Conservation (phyloP, 2,329 filamentous ascomycete genomes). For the Chrysoporthe deuterocubensis region DNA sequence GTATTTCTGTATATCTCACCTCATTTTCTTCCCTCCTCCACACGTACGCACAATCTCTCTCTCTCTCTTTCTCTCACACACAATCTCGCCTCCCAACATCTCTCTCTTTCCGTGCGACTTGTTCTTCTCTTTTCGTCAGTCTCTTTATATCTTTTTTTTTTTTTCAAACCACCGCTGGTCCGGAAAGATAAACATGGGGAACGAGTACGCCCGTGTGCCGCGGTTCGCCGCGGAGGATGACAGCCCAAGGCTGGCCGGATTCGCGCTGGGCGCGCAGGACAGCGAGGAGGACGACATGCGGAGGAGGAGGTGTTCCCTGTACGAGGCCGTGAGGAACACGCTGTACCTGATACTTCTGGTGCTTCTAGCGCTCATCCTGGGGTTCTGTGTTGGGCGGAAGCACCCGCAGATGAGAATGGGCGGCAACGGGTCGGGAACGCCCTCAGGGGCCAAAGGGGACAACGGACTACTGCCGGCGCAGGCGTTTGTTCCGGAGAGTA, state of each 20-base stretch:
- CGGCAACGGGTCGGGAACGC: neutral
- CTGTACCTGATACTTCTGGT: conserved; percentile 1
- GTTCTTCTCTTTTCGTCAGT: neutral
- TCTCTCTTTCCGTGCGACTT: neutral
- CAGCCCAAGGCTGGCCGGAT: neutral
- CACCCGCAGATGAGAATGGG: conserved; percentile 17
- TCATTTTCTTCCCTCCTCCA: neutral
- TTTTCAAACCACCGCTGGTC: neutral
- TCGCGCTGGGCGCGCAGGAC: conserved; percentile 10
- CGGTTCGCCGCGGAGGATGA: conserved; percentile 1
- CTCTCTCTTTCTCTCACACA: neutral
- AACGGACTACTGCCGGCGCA: conserved; percentile 10
- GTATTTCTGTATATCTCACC: conserved; percentile 4
- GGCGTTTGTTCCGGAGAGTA: conserved; percentile 25
- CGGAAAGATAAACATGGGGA: neutral
- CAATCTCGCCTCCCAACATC: neutral
- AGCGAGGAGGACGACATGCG: neutral
- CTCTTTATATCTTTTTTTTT: neutral
- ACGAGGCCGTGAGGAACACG: conserved; percentile 11
- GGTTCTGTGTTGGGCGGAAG: conserved; percentile 19
- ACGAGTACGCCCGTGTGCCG: neutral
- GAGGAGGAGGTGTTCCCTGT: neutral
- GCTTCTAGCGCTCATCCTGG: conserved; percentile 12
- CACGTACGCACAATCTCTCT: neutral
- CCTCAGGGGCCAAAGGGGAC: neutral